Evolutionary conservation across 1,284 basidiomycete genomes (phyloP).

Genomic region (Cutaneotrichosporon arboriforme): DNA sequence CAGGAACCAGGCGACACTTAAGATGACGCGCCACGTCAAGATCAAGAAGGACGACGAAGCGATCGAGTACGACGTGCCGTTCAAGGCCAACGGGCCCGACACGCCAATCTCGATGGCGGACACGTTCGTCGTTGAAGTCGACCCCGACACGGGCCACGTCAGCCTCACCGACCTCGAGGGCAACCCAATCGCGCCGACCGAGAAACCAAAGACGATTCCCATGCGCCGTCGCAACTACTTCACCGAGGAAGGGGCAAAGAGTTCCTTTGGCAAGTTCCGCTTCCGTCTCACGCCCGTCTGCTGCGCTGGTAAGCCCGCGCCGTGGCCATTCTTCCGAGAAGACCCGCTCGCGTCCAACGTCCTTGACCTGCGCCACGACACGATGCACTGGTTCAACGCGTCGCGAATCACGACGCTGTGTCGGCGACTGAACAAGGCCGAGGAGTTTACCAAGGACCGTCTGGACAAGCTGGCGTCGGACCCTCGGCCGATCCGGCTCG

Average conservation of each 20-base stretch:
- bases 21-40: not conserved
- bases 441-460: conserved; percentile 8
- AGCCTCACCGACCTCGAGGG: not conserved
- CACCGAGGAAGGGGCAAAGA: not conserved
- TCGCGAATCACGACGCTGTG: conserved; percentile 22
- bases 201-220: not conserved
- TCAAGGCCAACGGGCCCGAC: not conserved
- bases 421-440: conserved; percentile 12
- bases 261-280: not conserved
- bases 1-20: not conserved
- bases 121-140: conserved; percentile 12
- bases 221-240: not conserved
- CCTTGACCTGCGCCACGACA: conserved; percentile 16
- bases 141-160: conserved; percentile 16
- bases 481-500: conserved; percentile 7
- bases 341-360: conserved; percentile 30
- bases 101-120: not conserved
- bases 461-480: conserved; percentile 11
- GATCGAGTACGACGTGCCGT: conserved; percentile 1
- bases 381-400: conserved; percentile 17
- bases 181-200: not conserved
- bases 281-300: conserved; percentile 29
- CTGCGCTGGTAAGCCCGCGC: conserved; percentile 21
- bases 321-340: conserved; percentile 33
- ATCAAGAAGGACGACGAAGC: conserved; percentile 3